Conservation (phyloP, 2,329 filamentous ascomycete species). For the Nigrograna mackinnonii region DNA sequence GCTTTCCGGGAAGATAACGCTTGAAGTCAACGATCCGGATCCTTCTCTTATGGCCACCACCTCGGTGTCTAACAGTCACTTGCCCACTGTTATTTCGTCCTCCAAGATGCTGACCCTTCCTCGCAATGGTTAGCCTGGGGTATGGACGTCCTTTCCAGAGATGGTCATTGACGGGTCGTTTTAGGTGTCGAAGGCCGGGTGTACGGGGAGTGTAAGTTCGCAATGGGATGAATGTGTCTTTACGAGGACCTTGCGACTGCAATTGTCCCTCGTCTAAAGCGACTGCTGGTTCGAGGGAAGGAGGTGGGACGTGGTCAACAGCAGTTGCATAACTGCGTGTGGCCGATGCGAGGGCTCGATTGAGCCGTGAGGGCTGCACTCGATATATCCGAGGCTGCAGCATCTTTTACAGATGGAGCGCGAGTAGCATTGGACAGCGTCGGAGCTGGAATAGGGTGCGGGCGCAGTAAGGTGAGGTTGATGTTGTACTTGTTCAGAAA, state of each 20-base stretch:
- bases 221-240: conserved; percentile 53
- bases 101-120: conserved; percentile 91
- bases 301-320: conserved; percentile 38
- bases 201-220: conserved; percentile 93
- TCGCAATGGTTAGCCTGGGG: conserved; percentile 81
- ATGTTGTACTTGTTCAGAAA: conserved; percentile 23
- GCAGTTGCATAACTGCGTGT: conserved; percentile 58
- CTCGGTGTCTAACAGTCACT: conserved; percentile 87
- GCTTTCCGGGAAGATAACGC: conserved; percentile 76
- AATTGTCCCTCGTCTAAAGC: conserved; percentile 22
- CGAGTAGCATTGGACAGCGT: conserved; percentile 8
- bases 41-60: conserved; percentile 88
- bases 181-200: conserved; percentile 88
- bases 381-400: conserved; percentile 68
- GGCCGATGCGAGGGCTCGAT: conserved; percentile 49
- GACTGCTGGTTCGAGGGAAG: conserved; percentile 35
- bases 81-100: conserved; percentile 86
- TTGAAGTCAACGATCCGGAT: conserved; percentile 91
- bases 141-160: conserved; percentile 92
- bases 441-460: conserved; percentile 20
- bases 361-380: conserved; percentile 53
- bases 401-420: conserved; percentile 50
- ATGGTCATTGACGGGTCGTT: conserved; percentile 92
- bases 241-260: conserved; percentile 28
- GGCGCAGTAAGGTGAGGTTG: conserved; percentile 25